Evolutionary conservation across 441 rosid species (phyloP), one percentile per base, ranked within the genome.

Genomic region (Mallotus repandus): DNA sequence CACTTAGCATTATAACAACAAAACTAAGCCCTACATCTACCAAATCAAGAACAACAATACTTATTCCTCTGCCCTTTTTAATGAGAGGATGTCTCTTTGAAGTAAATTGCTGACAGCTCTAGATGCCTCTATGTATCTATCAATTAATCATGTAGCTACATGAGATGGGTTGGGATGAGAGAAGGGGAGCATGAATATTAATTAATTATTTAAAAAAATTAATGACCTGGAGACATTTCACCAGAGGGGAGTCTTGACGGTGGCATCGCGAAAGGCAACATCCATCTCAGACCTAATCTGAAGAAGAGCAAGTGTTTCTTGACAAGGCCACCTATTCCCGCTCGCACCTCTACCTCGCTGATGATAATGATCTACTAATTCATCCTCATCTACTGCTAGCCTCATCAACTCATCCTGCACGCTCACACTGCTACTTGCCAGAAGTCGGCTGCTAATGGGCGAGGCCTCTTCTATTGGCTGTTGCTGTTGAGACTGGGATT

Each of bases 271-370:
- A 77, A 92, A 92, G 63, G 73, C 74, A 8, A 88, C 87, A 70
- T 90, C 94, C 97, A 92, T 92, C 16, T 92, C 97, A 46, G 94
- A 89, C 89, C 97, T 86, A 84, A 90, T 90, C 77, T 78, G 84
- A 59, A 92, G 84, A 64, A 92, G 94, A 18, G 91, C 91, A 46
- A 89, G 78, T n/a, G 97, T 90, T 76, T 92, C 94, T 83, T 87
- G 94, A 69, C 94, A 82, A 0, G 96, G 96, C 97, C 97, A 92
- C 78, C 97, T 78, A 53, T 84, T 90, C 56, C 95, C 92, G 46
- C 88, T 81, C 10, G 81, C 48, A 6, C 66, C 78, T 49, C 86
- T 7, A 38, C 41, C 41, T 38, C 41, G 6, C 5, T 38, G 41
- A 38, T 38, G 41, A 38, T 29, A 29, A 29, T 38, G 72, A 43